These are phyloP conservation scores for Eucalyptus cloeziana DNA, from an alignment of 345 rosid genomes.

Conservation along the genomic window DNA sequence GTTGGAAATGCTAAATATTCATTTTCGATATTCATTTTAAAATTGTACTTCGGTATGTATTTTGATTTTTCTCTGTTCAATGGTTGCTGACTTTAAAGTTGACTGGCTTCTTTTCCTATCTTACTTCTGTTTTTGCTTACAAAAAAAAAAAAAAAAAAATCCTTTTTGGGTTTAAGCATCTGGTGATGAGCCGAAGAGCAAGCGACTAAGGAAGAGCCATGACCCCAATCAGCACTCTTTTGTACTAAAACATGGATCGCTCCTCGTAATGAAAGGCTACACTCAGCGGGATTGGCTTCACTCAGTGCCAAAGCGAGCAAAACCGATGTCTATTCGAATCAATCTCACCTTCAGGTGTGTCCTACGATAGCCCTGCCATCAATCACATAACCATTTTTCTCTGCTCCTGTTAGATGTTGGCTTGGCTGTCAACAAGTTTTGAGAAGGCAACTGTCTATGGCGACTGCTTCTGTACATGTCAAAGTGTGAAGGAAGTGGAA, in stretches of 20 bases:
- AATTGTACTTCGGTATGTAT: not conserved
- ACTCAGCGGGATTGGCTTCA: slow-evolving; percentile 90
- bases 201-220: slow-evolving; percentile 36
- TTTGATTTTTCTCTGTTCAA: not conserved
- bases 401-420: not conserved
- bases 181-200: slow-evolving; percentile 31
- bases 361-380: not conserved
- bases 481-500: not conserved
- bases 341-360: slow-evolving; percentile 76
- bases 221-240: slow-evolving; percentile 35
- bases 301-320: slow-evolving; percentile 78
- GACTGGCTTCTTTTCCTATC: not conserved
- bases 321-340: slow-evolving; percentile 45
- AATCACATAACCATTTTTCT: not conserved
- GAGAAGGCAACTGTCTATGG: not conserved
- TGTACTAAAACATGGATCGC: slow-evolving; percentile 65
- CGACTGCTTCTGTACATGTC: not conserved
- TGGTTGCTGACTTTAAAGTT: not conserved
- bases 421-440: not conserved
- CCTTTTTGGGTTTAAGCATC: not conserved
- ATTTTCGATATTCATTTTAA: not conserved
- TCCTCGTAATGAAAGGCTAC: slow-evolving; percentile 77
- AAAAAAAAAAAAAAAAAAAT: not conserved
- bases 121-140: not conserved
- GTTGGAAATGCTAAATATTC: not conserved